A percentile compares a stretch with the other conserved stretches of the same genome.
Evolutionary conservation across 805 yeast species (phyloP).

Genomic region (Saturnispora saitoi): DNA sequence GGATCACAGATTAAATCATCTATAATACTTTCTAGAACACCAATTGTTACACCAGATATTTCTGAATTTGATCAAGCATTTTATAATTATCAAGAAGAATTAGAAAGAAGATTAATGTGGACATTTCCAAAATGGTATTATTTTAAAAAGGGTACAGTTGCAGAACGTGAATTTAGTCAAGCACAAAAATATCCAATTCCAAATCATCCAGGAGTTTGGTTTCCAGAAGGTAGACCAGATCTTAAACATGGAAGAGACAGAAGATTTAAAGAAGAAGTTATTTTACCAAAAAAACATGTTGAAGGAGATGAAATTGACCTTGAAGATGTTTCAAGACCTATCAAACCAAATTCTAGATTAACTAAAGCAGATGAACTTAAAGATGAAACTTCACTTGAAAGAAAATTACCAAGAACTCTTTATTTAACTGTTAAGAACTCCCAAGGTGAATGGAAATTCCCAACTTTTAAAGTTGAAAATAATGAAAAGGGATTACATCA

Average conservation of each 20-base stretch:
- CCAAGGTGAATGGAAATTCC: constrained; percentile 60
- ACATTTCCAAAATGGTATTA: constrained; percentile 92
- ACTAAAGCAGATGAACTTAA: constrained; percentile 68
- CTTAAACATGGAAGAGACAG: constrained; percentile 84
- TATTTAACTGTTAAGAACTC: constrained; percentile 54
- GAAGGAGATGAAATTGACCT: constrained; percentile 28
- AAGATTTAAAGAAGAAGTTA: constrained; percentile 66
- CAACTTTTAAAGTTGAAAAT: constrained; percentile 44
- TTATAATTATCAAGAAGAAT: constrained; percentile 74
- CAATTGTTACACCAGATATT: constrained; percentile 74
- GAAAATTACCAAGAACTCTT: constrained; percentile 71
- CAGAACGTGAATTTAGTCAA: constrained; percentile 70
- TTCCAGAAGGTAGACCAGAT: constrained; percentile 78
- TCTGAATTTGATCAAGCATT: constrained; percentile 65
- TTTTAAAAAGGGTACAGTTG: constrained; percentile 80
- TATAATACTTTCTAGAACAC: constrained; percentile 54
- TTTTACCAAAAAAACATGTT: constrained; percentile 46
- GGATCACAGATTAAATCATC: not conserved
- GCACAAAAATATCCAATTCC: constrained; percentile 70
- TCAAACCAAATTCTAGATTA: constrained; percentile 57
- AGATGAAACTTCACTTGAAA: constrained; percentile 63
- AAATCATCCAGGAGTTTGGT: constrained; percentile 68
- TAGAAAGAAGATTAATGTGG: constrained; percentile 92
- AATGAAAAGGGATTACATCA: constrained; percentile 50
- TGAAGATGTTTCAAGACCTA: constrained; percentile 58